A percentile compares a stretch with the other conserved stretches of the same genome.
phyloP scores from a whole-genome alignment of 345 rosid species.

The Nephelium lappaceum region DNA sequence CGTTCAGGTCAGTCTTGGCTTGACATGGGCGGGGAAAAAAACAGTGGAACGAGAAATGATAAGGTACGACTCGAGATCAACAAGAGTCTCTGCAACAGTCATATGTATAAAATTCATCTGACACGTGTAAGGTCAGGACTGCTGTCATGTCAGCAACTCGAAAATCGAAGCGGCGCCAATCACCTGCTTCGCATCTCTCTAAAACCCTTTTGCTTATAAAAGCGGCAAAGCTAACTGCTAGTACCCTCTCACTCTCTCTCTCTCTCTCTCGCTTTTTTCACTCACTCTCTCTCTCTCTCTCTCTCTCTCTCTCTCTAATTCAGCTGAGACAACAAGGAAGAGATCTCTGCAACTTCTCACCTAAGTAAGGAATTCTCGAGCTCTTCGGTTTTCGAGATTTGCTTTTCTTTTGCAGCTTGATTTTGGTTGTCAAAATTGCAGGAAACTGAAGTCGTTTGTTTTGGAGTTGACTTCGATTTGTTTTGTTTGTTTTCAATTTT shows the following conservation, averaged over 20 bases:
- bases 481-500: not conserved
- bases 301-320: conserved; percentile 16
- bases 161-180: not conserved
- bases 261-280: conserved; percentile 6
- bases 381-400: not conserved
- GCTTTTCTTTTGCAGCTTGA: not conserved
- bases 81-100: not conserved
- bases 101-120: not conserved
- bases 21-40: not conserved
- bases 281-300: not conserved
- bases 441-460: not conserved
- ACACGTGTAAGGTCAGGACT: conserved; percentile 24
- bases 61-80: conserved; percentile 4
- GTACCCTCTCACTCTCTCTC: not conserved
- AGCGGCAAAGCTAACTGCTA: conserved; percentile 54
- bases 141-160: not conserved
- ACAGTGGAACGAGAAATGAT: not conserved
- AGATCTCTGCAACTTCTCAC: conserved; percentile 45
- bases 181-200: conserved; percentile 20
- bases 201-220: conserved; percentile 35
- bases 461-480: not conserved
- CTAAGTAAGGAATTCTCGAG: conserved; percentile 53
- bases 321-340: conserved; percentile 47
- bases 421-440: conserved; percentile 4
- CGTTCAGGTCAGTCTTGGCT: not conserved